Evolutionary conservation across 495 filamentous ascomycete species (phyloP), one percentile per base, ranked within the genome.

Genomic region (Cenococcum geophilum): DNA sequence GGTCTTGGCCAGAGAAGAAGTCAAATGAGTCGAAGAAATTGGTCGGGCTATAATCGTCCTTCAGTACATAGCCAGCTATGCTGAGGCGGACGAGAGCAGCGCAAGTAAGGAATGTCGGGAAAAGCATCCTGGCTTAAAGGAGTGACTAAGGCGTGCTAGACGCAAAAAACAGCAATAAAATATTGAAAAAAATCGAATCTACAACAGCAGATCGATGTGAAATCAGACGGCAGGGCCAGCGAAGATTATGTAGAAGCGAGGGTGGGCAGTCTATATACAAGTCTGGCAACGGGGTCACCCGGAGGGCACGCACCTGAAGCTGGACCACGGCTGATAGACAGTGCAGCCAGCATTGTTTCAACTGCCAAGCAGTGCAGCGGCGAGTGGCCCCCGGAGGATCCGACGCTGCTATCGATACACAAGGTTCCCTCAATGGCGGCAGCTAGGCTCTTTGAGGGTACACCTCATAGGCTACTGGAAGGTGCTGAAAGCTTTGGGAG

Each of bases 11-110:
- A 40, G 67, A 73, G 60, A 75, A 79, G 65, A 81, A 79, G 50
- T 77, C 73, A 72, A 83, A 83, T 49, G 73, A 74, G 50, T 78
- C 70, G 61, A 82, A 77, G 66, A 83, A 83, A 40, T 74, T 73
- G 16, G 74, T 62, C 12, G 76, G 73, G 48, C 77, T 74, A 72
- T 76, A 83, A 40, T 74, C 74, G 62, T 80, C 73, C 48, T 69
- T 9, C 23, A 84, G 63, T 1, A 72, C 72, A 65, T 83, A 84
- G 55, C 65, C 73, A 60, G 79, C 80, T 52, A 75, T 67, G 59
- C 70, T 70, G 52, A 79, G 62, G 25, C 74, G 68, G 62, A 72
- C 71, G 37, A 79, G 73, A n/a, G 80, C 70, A 58, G 71, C 71
- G 59, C 75, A 54, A 21, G 65, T 66, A 70, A 78, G 49, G 61